Evolutionary conservation across 768 basidiomycete species (phyloP), one percentile per base, ranked within the genome.

Genomic region (Russula earlei): DNA sequence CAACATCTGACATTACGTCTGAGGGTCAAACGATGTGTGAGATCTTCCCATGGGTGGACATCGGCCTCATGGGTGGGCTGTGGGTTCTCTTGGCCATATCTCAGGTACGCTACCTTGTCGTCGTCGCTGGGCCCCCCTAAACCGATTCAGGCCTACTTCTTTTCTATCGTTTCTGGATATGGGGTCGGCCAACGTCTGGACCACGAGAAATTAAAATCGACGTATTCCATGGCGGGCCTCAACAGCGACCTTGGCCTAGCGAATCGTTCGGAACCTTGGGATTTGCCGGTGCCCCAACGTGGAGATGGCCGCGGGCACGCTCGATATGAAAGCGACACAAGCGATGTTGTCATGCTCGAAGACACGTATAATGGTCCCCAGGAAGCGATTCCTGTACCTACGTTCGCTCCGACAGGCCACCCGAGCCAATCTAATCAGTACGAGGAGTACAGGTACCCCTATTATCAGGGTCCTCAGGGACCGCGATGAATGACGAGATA

Each of bases 11-110:
- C 56, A 61, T 69, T 48, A 67, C 69, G 14, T 64, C 68, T 36
- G 79, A 91, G 67, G 87, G 83, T 6, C 68, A 83, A 34, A 82
- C 79, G 5, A 76, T 98, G 22, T 99, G 96, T 71, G 75, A 84
- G 45, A 85, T 96, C 52, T 95, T 97, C 66, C 77, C 91, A 5
- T 96, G 92, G 90, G 87, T 91, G 10, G 87, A 89, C 64, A 74
- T 96, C 14, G 94, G 94, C 36, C 72, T 97, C 54, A 94, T 98
- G 91, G 86, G 77, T 19, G 90, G 81, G 8, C 74, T 96, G 6
- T 97, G 93, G 89, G 69, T 87, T 10, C 65, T 96, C 15, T 74
- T 96, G 25, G 80, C 78, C n/a, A 73, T 85, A 58, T 72, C 88
- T 34, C 91, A 95, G 68, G 86, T 85, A 68, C 63, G 83, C 63